Evolutionary conservation across 2,329 filamentous ascomycete species (phyloP), one percentile per base, ranked within the genome.

Genomic region (Ascochyta clinopodiicola): DNA sequence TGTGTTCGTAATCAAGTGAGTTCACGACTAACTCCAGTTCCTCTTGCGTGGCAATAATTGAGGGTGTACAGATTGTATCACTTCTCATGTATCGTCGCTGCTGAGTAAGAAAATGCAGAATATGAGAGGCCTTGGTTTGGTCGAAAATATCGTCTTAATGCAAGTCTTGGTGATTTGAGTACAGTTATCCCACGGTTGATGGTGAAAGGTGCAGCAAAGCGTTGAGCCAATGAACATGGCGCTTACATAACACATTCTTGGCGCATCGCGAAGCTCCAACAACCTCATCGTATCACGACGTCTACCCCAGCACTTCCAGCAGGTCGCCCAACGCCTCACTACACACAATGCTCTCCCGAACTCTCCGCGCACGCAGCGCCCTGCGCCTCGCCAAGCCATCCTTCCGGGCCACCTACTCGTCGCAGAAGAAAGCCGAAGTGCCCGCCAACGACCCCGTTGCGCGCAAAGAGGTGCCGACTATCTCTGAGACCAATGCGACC

Each of bases 361-460:
- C 67, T 21, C 58, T 73, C 40, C 73, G 67, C 48, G 51, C 64
- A 17, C 67, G 72, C 60, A 64, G 63, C 60, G 60, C 66, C 40
- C 42, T 63, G 51, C 71, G 73, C 51, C 49, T 63, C 22, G 51
- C 67, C 35, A 59, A 64, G 25, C 51, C 64, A 32, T 51, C 68
- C 54, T 56, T 67, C 51, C 69, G 68, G 44, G 59, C 63, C 36
- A 53, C 63, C 51, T 70, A 65, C 54, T 55, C 51, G 46, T 60
- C 68, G n/a, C 61, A 61, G 15, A 51, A 61, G 8, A 64, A 68
- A 21, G 57, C 63, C 47, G 85, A 85, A 63, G 82, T 93, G 7
- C 76, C 87, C 0, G 93, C 84, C 74, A 88, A 88, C 75, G 82
- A 87, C 79, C 82, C 82, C 50, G 85, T 83, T 74, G 74, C 75